These are phyloP conservation scores for Arctium minus DNA, from an alignment of 129 eudicot genomes.

Conservation along the genomic window DNA sequence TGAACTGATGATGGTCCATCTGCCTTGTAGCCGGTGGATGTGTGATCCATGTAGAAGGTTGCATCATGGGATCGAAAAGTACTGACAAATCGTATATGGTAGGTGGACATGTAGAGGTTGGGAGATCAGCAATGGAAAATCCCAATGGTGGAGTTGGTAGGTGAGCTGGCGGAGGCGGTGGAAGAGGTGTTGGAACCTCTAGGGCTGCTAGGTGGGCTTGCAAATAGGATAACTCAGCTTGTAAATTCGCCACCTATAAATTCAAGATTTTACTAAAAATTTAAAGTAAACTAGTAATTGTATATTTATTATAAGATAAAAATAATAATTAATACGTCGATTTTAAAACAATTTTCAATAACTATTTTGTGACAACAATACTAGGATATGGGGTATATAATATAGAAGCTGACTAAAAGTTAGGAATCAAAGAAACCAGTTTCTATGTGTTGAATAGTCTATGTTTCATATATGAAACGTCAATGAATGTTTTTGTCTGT, in stretches of 20 bases:
- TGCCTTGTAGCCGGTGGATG: constrained; percentile 25
- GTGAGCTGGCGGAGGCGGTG: constrained; percentile 47
- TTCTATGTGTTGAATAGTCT: not conserved
- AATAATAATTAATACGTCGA: not conserved
- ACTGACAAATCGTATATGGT: constrained; percentile 57
- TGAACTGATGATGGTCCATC: constrained; percentile 40
- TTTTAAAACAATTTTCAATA: not conserved
- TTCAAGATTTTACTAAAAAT: not conserved
- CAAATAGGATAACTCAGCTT: constrained; percentile 69
- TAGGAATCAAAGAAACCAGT: not conserved
- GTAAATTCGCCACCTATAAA: constrained; percentile 67
- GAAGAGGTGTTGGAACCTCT: constrained; percentile 64
- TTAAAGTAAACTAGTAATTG: not conserved
- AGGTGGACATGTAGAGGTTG: constrained; percentile 40
- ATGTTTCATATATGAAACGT: not conserved
- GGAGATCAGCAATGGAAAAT: constrained; percentile 60
- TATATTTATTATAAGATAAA: too few relatives aligned
- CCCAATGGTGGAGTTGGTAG: constrained; percentile 15
- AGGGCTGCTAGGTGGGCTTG: constrained; percentile 77
- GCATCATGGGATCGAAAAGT: constrained; percentile 59
- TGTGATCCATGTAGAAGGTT: constrained; percentile 44
- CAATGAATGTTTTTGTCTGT: not conserved
- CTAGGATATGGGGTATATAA: not conserved
- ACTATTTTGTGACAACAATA: not conserved
- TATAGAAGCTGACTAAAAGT: not conserved